Base-by-base conservation (phyloP, 176 grass and related monocot genomes). In the Aegilops umbellulata region DNA sequence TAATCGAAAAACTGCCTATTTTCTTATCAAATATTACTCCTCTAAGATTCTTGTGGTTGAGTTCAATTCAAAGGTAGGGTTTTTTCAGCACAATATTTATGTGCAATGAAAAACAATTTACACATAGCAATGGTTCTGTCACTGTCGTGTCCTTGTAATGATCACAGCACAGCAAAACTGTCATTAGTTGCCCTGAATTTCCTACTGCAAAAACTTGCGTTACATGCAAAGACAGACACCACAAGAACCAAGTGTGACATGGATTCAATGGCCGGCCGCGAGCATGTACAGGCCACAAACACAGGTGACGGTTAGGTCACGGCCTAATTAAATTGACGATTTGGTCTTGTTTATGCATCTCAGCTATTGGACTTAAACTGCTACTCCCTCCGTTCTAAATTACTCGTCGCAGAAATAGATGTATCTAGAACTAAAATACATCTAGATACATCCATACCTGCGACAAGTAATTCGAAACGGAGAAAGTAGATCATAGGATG, bases 181-280 rank as follows among this genome's bases (percentile, higher is more conserved):
- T 78, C 29, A 71, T 19, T 60, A 29, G 66, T 20, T 57, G 32
- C 3, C 10, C 22, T 76, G 29, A 22, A 17, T 70, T 53, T 84
- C 67, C 27, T 60, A 23, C 5, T 16, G 12, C 27, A 36, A 64
- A 65, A 44, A 46, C 20, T 23, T 19, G 17, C 27, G 60, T 58
- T 86, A 38, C 29, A 51, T 57, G n/a, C 64, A 32, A 86, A 86
- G 64, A 72, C 72, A 46, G 65, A 73, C 80, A 74, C 41, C 74
- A 66, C 65, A 83, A 83, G 73, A 86, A 86, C 65, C 74, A 78
- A 83, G 14, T 22, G 7, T 14, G 73, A 17, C 42, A 79, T 78
- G 66, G 80, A 78, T 83, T 67, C 80, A 66, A 30, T 78, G 74
- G 69, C n/a, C 6, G 74, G 69, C n/a, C 6, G 41, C 29, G 64